phyloP scores from a whole-genome alignment of 176 grass and related monocot species.

The Urochloa ruziziensis region DNA sequence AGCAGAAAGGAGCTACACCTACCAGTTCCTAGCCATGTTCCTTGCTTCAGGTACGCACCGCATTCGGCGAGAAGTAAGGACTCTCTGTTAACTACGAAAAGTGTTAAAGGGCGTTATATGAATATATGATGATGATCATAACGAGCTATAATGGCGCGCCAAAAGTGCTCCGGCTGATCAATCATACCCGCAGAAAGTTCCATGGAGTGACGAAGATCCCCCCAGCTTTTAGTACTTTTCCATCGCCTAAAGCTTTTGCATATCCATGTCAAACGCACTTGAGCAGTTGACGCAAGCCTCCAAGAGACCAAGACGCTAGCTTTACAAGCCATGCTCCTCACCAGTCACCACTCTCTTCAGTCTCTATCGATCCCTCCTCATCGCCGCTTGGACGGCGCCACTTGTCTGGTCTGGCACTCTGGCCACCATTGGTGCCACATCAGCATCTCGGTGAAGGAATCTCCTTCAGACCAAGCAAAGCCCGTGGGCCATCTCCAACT shows the following conservation, averaged over 20 bases:
- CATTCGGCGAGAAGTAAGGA: not conserved
- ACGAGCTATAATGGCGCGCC: not conserved
- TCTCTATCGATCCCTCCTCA: not conserved
- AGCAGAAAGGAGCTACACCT: not conserved
- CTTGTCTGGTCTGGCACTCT: not conserved
- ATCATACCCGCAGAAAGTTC: not conserved
- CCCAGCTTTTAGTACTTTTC: not conserved
- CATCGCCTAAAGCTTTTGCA: not conserved
- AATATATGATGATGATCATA: not conserved
- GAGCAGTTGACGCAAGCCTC: not conserved
- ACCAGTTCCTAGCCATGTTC: not conserved
- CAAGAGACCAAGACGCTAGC: not conserved
- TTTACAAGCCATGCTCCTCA: not conserved
- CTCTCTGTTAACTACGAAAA: not conserved
- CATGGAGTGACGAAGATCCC: slow-evolving; percentile 1
- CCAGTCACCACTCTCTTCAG: not conserved
- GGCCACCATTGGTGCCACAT: not conserved
- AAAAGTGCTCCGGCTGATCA: slow-evolving; percentile 18
- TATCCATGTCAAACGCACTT: not conserved
- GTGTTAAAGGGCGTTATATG: too few relatives aligned
- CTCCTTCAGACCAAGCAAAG: slow-evolving; percentile 38
- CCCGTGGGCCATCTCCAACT: not conserved
- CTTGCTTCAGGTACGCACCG: not conserved
- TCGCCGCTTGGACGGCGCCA: slow-evolving; percentile 31
- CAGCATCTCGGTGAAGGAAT: slow-evolving; percentile 34